Evolutionary conservation across 768 basidiomycete species (phyloP).

Genomic region (Lyophyllum semitale): DNA sequence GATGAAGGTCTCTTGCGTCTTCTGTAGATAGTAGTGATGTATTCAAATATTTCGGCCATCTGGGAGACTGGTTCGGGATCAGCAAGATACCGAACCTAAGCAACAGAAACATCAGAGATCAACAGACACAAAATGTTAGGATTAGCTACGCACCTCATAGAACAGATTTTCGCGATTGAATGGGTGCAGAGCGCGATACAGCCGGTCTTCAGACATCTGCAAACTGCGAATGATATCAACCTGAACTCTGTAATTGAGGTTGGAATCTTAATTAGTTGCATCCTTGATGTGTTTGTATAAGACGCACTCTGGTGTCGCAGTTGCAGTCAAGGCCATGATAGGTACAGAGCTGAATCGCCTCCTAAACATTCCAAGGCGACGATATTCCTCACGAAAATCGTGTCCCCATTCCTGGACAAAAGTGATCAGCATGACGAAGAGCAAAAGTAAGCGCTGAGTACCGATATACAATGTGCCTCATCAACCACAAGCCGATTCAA

Average conservation of each 20-base stretch:
- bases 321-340: constrained; percentile 87
- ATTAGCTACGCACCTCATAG: constrained; percentile 62
- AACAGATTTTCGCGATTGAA: constrained; percentile 82
- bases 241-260: constrained; percentile 55
- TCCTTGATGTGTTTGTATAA: not conserved
- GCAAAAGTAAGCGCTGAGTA: constrained; percentile 27
- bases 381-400: constrained; percentile 75
- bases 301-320: constrained; percentile 69
- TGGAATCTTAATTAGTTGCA: not conserved
- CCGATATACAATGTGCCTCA: constrained; percentile 87
- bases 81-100: constrained; percentile 64
- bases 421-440: not conserved
- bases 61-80: constrained; percentile 50
- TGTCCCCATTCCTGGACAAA: constrained; percentile 77
- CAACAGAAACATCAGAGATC: not conserved
- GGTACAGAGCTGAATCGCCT: constrained; percentile 67
- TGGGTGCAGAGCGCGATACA: constrained; percentile 71
- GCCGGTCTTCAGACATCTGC: constrained; percentile 53
- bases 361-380: constrained; percentile 71
- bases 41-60: constrained; percentile 68
- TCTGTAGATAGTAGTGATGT: constrained; percentile 62
- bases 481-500: constrained; percentile 80
- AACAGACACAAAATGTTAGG: not conserved
- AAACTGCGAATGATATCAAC: constrained; percentile 71
- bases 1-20: constrained; percentile 61